Base-by-base conservation (phyloP, 352 stramenopile species). In the Phytopythium boreale region DNA sequence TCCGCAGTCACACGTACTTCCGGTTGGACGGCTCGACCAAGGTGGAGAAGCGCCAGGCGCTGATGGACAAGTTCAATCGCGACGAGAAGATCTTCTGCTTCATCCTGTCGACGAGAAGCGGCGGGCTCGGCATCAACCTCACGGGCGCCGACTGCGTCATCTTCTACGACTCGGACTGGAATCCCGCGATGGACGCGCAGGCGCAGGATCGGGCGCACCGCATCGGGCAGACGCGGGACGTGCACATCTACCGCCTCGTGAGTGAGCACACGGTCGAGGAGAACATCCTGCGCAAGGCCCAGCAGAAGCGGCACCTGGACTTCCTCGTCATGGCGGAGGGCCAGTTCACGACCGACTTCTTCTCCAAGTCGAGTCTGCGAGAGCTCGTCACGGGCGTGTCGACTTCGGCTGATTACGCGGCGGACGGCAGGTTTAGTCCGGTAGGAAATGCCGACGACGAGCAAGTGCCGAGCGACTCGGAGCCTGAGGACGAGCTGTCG, bases 1-100 rank as follows among this genome's bases (percentile, higher is more conserved):
- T 22, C 1, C 3, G 12, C 53, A 78, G 68, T 0, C 93, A 99
- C 67, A 98, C 96, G 17, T 99, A 99, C 68, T 89, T 99, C 56
- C 87, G 97, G n/a, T 74, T 99, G 56, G 98, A 99, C 80, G 98
- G 97, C 9, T 89, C 89, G 11, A 99, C 97, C 5, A 91, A 93
- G 61, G 93, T 99, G 15, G 95, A 99, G 64, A 90, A 93, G 62
- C 86, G 97, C 0, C 98, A 99, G 73, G 77, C 87, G 36, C 82
- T 99, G 8, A 99, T 99, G 97, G 97, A 99, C 60, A 88, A 94
- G 55, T 99, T 99, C 77, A 99, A 99, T 76, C 92, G 84, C 26
- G 97, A 99, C 71, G 76, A 88, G 27, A 92, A 92, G 72, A 81
- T 99, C 8, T 99, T 99, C 71, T 98, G 93, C 64, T 99, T 99